A percentile compares a stretch with the other conserved stretches of the same genome.
Conservation (phyloP, 805 yeast genomes). For the Millerozyma miso region DNA sequence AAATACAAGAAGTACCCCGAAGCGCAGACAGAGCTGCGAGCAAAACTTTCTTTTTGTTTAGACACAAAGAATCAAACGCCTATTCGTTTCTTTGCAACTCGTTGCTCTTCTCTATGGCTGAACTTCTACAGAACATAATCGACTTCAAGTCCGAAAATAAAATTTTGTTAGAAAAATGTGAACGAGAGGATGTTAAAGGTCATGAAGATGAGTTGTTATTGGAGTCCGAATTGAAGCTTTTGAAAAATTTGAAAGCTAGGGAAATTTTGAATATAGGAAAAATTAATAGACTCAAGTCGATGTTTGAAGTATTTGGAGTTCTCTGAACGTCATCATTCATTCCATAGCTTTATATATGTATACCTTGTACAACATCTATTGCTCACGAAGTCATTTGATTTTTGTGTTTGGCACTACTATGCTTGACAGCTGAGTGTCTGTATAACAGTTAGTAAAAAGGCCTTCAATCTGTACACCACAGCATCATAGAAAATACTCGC, state of each 20-base stretch:
- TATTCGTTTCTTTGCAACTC: slow-evolving; percentile 34
- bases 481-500: background rate
- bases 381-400: background rate
- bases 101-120: slow-evolving; percentile 51
- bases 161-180: slow-evolving; percentile 71
- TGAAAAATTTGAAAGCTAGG: slow-evolving; percentile 54
- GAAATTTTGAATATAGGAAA: slow-evolving; percentile 55
- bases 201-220: slow-evolving; percentile 70
- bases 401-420: background rate
- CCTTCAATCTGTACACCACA: too few relatives aligned
- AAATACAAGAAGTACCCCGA: slow-evolving; percentile 90
- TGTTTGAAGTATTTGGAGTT: slow-evolving; percentile 47
- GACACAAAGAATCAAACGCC: slow-evolving; percentile 46
- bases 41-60: slow-evolving; percentile 78
- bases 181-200: slow-evolving; percentile 87
- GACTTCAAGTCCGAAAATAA: slow-evolving; percentile 54
- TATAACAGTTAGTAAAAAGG: too few relatives aligned
- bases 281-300: slow-evolving; percentile 49
- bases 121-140: slow-evolving; percentile 46
- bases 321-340: background rate
- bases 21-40: slow-evolving; percentile 89
- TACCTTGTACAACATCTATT: background rate
- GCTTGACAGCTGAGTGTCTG: background rate
- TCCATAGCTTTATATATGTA: background rate
- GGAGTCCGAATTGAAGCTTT: slow-evolving; percentile 69